Evolutionary conservation across 176 grass and related monocot species (phyloP).

Genomic region (Cenchrus fungigraminus): DNA sequence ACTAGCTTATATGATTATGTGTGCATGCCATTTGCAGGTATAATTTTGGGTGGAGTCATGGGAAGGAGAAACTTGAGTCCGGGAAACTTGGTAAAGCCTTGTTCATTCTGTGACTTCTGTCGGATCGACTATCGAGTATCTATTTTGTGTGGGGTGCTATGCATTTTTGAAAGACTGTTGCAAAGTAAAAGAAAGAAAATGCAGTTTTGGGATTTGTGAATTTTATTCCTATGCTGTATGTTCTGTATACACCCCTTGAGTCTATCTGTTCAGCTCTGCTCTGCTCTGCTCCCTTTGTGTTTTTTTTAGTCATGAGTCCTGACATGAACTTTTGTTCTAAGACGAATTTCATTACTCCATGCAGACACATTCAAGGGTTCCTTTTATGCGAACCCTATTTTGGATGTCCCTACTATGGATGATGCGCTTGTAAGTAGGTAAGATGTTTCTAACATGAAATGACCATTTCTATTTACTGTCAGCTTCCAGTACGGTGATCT

Average conservation of each 20-base stretch:
- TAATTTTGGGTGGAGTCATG: conserved; percentile 98
- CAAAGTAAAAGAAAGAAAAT: fast-evolving
- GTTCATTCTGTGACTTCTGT: background rate
- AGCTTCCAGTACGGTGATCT: background rate
- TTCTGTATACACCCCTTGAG: background rate
- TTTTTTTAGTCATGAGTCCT: background rate
- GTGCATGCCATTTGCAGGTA: conserved; percentile 40
- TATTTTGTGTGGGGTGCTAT: background rate
- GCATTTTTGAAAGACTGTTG: background rate
- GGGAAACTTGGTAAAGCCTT: conserved; percentile 75
- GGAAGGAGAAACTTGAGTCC: conserved; percentile 86
- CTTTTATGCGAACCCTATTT: conserved; percentile 92
- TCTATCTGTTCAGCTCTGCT: background rate
- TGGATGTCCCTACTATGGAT: conserved; percentile 78
- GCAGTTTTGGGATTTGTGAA: background rate
- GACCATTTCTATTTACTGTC: background rate
- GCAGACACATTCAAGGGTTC: conserved; percentile 96
- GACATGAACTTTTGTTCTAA: background rate
- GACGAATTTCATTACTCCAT: conserved; percentile 23
- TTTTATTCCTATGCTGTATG: background rate
- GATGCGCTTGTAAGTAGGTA: conserved; percentile 65
- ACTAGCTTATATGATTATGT: background rate
- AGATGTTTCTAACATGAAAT: background rate
- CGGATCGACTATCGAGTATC: background rate
- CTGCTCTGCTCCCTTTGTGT: background rate